phyloP scores from a whole-genome alignment of 768 basidiomycete genomes.

The Imleria badia region DNA sequence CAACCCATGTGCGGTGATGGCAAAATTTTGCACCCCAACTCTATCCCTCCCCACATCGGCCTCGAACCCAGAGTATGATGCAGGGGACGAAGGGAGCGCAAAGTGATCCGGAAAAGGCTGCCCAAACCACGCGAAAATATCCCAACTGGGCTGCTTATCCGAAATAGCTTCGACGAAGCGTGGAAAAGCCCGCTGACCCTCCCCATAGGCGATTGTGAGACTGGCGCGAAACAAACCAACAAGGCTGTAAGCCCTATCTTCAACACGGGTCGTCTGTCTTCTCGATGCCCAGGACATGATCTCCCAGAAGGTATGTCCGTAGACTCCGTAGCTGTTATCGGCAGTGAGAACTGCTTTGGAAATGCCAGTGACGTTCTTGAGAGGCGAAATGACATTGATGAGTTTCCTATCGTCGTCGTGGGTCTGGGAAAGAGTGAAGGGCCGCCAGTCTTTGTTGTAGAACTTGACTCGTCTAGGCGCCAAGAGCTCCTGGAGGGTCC shows the following conservation, averaged over 20 bases:
- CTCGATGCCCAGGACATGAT: constrained; percentile 25
- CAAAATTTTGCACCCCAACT: too few relatives aligned
- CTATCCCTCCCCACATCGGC: background rate
- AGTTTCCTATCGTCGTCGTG: background rate
- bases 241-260: constrained; percentile 26
- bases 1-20: too few relatives aligned
- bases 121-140: constrained; percentile 16
- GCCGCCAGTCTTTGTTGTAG: constrained; percentile 14
- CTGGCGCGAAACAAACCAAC: constrained; percentile 19
- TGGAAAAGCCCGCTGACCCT: constrained; percentile 19
- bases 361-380: constrained; percentile 4
- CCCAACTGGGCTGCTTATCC: background rate
- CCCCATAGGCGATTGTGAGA: too few relatives aligned
- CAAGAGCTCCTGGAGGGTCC: constrained; percentile 11
- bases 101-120: constrained; percentile 8
- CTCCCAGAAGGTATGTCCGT: too few relatives aligned
- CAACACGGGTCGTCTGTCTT: constrained; percentile 19
- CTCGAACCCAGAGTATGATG: constrained; percentile 12
- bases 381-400: too few relatives aligned
- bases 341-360: background rate
- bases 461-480: constrained; percentile 21
- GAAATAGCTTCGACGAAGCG: constrained; percentile 15
- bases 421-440: background rate
- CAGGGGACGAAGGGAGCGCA: constrained; percentile 13
- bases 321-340: background rate